Evolutionary conservation across 2,329 filamentous ascomycete genomes (phyloP).

Genomic region (Myriosclerotinia scirpicola): DNA sequence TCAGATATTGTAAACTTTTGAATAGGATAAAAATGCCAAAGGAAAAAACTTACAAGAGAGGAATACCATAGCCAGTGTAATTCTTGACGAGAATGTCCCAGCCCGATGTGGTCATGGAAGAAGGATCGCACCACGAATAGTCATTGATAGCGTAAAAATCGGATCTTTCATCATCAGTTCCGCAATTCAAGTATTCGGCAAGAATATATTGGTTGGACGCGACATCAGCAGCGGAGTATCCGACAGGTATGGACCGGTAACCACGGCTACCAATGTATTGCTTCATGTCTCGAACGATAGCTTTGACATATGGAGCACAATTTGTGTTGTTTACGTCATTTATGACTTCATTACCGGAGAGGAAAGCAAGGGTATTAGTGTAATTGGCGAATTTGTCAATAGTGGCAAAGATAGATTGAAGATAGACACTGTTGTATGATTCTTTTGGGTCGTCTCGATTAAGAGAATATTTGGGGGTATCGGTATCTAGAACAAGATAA

Average conservation of each 20-base stretch:
- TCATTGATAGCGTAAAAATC: constrained; percentile 69
- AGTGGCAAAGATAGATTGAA: constrained; percentile 70
- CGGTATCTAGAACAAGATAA: constrained; percentile 71
- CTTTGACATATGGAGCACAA: constrained; percentile 57
- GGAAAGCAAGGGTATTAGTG: constrained; percentile 65
- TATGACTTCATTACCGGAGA: constrained; percentile 61
- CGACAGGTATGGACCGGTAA: constrained; percentile 54
- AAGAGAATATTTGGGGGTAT: constrained; percentile 68
- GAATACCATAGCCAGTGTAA: constrained; percentile 66
- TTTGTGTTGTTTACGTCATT: constrained; percentile 53
- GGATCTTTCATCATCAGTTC: constrained; percentile 61
- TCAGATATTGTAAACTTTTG: not conserved
- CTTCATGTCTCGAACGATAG: constrained; percentile 58
- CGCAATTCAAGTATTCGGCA: constrained; percentile 73
- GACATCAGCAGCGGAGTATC: constrained; percentile 65
- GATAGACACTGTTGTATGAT: constrained; percentile 69
- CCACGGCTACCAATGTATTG: constrained; percentile 51
- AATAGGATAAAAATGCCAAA: not conserved
- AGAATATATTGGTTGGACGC: constrained; percentile 66
- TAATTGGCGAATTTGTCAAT: constrained; percentile 67
- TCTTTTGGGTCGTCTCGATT: constrained; percentile 58
- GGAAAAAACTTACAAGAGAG: constrained; percentile 47
- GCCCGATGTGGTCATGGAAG: constrained; percentile 58
- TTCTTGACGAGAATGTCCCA: constrained; percentile 69
- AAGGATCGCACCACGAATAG: constrained; percentile 65